Evolutionary conservation across 352 stramenopile genomes (phyloP).

Genomic region (Pythium biforme): DNA sequence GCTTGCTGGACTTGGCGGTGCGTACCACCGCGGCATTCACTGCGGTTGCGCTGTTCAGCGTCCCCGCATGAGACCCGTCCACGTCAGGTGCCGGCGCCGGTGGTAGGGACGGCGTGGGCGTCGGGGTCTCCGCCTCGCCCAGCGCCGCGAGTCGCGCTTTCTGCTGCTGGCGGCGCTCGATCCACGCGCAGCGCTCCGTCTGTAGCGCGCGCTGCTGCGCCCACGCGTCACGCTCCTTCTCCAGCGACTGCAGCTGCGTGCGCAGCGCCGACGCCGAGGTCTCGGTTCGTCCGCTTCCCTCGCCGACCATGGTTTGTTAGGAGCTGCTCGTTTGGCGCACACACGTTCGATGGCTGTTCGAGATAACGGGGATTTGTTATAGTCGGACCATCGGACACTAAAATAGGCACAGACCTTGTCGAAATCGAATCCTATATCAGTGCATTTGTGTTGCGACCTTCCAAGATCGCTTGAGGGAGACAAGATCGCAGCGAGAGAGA

Average conservation of each 20-base stretch:
- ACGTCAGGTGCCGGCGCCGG: too few species aligned
- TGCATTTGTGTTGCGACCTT: not conserved
- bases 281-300: not conserved
- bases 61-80: not conserved
- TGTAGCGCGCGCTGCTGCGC: not conserved
- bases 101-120: too few species aligned
- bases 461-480: not conserved
- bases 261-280: conserved; percentile 16
- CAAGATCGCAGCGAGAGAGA: not conserved
- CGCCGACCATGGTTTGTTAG: not conserved
- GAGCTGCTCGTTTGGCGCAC: too few species aligned
- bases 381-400: not conserved
- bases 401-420: not conserved
- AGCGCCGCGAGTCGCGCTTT: not conserved
- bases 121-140: too few species aligned
- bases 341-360: too few species aligned
- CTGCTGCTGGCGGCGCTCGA: conserved; percentile 10
- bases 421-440: not conserved
- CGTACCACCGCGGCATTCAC: not conserved
- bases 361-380: too few species aligned
- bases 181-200: conserved; percentile 6
- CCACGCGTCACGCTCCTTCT: conserved; percentile 9
- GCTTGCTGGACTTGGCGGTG: not conserved
- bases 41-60: not conserved
- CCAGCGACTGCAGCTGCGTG: conserved; percentile 14